Base-by-base conservation (phyloP, 192 early-diverging fungal genomes). In the Mortierella antarctica region DNA sequence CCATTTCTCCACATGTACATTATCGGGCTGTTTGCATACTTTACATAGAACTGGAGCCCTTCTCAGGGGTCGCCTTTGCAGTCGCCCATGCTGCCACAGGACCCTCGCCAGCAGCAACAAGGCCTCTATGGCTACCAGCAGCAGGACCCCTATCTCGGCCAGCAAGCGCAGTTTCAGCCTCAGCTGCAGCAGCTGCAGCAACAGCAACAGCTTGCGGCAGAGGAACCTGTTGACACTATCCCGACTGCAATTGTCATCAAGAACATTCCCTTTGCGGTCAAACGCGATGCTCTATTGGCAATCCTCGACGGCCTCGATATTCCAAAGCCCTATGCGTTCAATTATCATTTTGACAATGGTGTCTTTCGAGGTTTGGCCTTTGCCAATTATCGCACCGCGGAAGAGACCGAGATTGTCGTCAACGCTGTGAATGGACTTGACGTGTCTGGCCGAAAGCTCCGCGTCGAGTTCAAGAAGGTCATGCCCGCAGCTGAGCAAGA, bases 381-480 rank as follows among this genome's bases (percentile, higher is more conserved):
- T 89, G 93, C 92, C 57, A 94, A 94, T 74, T 94, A 93, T 65
- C 88, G 92, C 40, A 92, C 90, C 1, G 87, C 91, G 39, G 90
- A 94, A 65, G 93, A 94, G 79, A 91, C 93, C 0, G 92, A 91
- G 57, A 73, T 88, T 39, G 92, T 92, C 14, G 88, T 93, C 17
- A 84, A 87, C 47, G 86, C 88, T 17, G 85, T 94, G 41, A 94
- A 94, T 52, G 93, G 93, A 8, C 80, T 92, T 31, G 87, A 91
- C 51, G 86, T 94, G 70, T 83, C 87, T 64, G 93, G 93, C 53
- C 89, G 93, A 23, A 93, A 91, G 69, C 87, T 94, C 60, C 90
- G 92, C 74, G 93, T 94, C 41, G 93, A 94, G 79, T 94, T 93
- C 83, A 94, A 94, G 71, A 91, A 91, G 75, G 86, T 92, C 64